A percentile compares a stretch with the other conserved stretches of the same genome.
These are phyloP conservation scores for Cupressus sempervirens DNA, from an alignment of 75 land plant genomes.

Conservation along the genomic window DNA sequence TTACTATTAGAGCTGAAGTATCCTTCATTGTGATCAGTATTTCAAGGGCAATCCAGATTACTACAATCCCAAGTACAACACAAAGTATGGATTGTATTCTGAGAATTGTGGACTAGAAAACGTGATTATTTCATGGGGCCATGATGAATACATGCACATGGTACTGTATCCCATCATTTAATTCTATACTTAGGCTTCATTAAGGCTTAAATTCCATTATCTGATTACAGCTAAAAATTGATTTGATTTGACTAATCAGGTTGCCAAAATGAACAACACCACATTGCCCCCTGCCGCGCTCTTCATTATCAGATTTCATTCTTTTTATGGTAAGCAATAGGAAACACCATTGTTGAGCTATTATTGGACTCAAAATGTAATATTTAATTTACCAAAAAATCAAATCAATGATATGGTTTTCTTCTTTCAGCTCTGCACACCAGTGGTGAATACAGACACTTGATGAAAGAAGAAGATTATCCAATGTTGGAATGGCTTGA, in stretches of 20 bases:
- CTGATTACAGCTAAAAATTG: not conserved
- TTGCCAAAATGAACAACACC: not conserved
- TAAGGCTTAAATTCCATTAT: no score
- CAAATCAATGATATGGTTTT: not conserved
- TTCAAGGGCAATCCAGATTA: conserved; percentile 69
- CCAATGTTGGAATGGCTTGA: conserved; percentile 73
- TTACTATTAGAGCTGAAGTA: not conserved
- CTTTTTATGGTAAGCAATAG: no score
- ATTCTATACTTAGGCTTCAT: no score
- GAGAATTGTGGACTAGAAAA: conserved; percentile 80
- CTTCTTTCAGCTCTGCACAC: conserved; percentile 59
- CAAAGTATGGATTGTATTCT: conserved; percentile 61
- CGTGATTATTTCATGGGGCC: conserved; percentile 76
- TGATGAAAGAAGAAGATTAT: conserved; percentile 69
- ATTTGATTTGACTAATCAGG: not conserved
- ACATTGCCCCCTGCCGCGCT: not conserved
- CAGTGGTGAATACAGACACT: conserved; percentile 52
- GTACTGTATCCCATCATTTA: no score
- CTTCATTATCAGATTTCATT: not conserved
- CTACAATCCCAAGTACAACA: conserved; percentile 49
- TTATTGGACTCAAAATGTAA: no score
- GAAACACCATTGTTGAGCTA: no score
- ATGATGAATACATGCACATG: no score
- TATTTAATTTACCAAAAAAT: no score
- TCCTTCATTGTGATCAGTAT: conserved; percentile 35